phyloP scores from a whole-genome alignment of 495 filamentous ascomycete genomes.

The Ascobolus immersus region DNA sequence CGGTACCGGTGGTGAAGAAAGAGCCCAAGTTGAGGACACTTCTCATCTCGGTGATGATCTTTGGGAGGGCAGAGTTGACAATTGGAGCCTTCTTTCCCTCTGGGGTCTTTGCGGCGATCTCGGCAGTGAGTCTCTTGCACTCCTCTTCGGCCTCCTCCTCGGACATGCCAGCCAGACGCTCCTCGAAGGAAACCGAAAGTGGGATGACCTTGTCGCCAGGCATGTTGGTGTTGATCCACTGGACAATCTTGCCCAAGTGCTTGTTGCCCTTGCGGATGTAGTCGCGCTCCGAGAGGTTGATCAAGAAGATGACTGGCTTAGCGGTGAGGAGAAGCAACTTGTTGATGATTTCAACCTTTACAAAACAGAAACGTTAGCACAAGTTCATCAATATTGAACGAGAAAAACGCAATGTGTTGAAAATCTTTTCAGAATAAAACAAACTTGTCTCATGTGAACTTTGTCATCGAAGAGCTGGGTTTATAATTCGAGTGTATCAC shows the following conservation, averaged over 20 bases:
- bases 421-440: constrained; percentile 71
- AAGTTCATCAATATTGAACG: too few relatives aligned
- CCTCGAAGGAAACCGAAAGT: constrained; percentile 75
- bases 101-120: too few relatives aligned
- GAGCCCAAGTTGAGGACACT: constrained; percentile 64
- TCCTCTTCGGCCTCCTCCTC: constrained; percentile 59
- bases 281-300: constrained; percentile 91
- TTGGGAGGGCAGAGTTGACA: constrained; percentile 64
- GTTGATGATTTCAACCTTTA: constrained; percentile 98
- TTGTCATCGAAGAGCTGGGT: constrained; percentile 97
- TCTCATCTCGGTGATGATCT: constrained; percentile 86
- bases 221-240: constrained; percentile 81
- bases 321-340: constrained; percentile 81
- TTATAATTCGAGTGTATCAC: constrained; percentile 75
- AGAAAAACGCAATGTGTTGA: constrained; percentile 27
- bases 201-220: constrained; percentile 73
- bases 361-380: too few relatives aligned
- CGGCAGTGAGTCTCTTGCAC: constrained; percentile 62
- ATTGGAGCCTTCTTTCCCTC: too few relatives aligned
- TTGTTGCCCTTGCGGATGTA: constrained; percentile 99
- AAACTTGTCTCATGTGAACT: constrained; percentile 41
- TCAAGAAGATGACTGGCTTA: constrained; percentile 90
- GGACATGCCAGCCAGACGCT: constrained; percentile 57
- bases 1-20: constrained; percentile 93
- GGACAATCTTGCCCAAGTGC: constrained; percentile 72